Base-by-base conservation (phyloP, 2,329 filamentous ascomycete genomes). In the Septoria linicola region DNA sequence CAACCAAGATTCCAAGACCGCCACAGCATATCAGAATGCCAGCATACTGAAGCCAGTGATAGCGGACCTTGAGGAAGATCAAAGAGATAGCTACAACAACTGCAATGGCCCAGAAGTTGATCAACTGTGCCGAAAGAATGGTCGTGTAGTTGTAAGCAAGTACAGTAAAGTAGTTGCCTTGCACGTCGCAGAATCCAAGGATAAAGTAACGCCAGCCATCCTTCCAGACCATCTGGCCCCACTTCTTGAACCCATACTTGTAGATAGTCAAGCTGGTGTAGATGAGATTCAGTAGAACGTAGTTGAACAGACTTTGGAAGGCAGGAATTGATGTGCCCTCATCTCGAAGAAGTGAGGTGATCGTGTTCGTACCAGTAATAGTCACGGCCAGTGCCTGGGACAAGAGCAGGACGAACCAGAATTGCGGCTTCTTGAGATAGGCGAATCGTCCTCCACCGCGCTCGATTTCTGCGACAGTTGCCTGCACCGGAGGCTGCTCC, bases 61-160 rank as follows among this genome's bases (percentile, higher is more conserved):
- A 99, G 64, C 93, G 88, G 37, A 99, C 93, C 60, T 79, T 80
- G 51, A 99, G 81, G 62, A 96, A 77, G 58, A 84, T 60, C 73
- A 95, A 91, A 21, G 89, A 96, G 59, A 96, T 74, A 55, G 87
- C 67, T 16, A 97, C 89, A 17, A 99, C 93, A 57, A 92, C 84
- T 43, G 95, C 88, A 61, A 99, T 97, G 62, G 91, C 88, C 92
- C 92, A 97, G 75, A 97, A 97, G 78, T 96, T 96, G 74, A 99
- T 89, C 45, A 99, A 80, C 77, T 97, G 91, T 13, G 90, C 90
- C 16, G 87, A 93, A 41, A 97, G 80, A 62, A 96, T 86, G 65
- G 91, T 96, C 48, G 92, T 96, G 76, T 95, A 84, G 53, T 87
- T 81, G 75, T 97, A 99, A 4, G 92, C 93, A 42, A 96, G 80